Percentiles rank a stretch among this genome's conserved stretches.
These are phyloP conservation scores for Microstegium vimineum DNA, from an alignment of 176 grass and related monocot genomes.

Conservation along the genomic window DNA sequence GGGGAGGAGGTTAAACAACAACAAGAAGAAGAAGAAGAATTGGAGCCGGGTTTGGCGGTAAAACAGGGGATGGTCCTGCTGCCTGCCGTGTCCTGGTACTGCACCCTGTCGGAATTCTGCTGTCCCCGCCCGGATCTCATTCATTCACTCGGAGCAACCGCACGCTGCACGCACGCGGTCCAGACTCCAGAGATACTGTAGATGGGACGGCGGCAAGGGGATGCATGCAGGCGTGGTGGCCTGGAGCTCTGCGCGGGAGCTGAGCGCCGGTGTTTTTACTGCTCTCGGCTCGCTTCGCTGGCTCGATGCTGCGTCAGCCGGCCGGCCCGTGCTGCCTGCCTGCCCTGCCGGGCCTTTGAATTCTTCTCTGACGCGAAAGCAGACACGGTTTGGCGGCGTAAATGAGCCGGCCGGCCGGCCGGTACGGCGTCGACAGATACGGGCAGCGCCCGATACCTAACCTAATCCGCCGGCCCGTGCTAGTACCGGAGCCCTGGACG, in stretches of 20 bases:
- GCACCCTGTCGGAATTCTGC: constrained; percentile 19
- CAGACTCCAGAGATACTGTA: not conserved
- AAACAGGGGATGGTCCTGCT: constrained; percentile 10
- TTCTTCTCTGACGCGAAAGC: not conserved
- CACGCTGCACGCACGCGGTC: not conserved
- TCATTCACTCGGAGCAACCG: not conserved
- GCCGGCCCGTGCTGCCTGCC: too few species aligned
- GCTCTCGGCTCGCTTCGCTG: not conserved
- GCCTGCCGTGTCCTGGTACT: not conserved
- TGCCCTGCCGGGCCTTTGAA: not conserved
- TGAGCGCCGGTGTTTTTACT: too few species aligned
- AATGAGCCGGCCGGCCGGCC: too few species aligned
- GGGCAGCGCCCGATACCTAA: constrained; percentile 3
- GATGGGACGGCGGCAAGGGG: not conserved
- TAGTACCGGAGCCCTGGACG: too few species aligned
- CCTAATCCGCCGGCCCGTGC: constrained; percentile 13
- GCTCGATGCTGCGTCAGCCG: not conserved
- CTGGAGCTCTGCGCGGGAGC: too few species aligned
- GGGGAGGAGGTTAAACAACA: not conserved
- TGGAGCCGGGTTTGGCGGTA: not conserved
- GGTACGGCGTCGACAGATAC: constrained; percentile 16
- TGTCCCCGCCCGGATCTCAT: not conserved
- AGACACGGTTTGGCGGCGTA: constrained; percentile 6
- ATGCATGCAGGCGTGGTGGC: too few species aligned
- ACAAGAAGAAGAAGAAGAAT: not conserved